These are phyloP conservation scores for Cryptomeria japonica DNA, from an alignment of 75 land plant genomes.

Conservation along the genomic window DNA sequence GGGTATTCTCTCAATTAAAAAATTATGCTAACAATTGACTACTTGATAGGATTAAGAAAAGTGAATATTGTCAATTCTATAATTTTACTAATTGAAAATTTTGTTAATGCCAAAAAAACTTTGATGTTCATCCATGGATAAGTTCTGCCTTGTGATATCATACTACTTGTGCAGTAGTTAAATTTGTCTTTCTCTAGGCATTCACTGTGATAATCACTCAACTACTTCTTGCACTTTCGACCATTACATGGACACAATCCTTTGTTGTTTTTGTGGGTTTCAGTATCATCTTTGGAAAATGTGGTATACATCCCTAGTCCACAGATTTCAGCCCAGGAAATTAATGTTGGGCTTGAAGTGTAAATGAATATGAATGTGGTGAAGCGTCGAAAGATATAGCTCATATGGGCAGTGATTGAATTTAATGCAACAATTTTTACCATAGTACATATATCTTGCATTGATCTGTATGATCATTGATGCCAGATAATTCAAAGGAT, in stretches of 20 bases:
- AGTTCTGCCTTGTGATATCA: not conserved
- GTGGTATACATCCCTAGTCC: not conserved
- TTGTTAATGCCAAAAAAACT: not conserved
- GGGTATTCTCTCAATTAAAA: not conserved
- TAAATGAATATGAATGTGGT: not conserved
- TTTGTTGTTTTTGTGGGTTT: not conserved
- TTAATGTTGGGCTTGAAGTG: not conserved
- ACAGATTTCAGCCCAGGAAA: not conserved
- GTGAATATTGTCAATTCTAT: not conserved
- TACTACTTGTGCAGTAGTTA: not conserved
- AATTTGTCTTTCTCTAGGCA: not conserved
- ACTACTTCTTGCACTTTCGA: not conserved
- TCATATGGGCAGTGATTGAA: not conserved
- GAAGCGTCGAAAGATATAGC: not conserved
- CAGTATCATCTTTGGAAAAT: not conserved
- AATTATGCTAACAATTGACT: constrained; percentile 1
- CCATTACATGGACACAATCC: not conserved
- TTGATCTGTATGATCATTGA: not conserved
- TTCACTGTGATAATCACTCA: not conserved
- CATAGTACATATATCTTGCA: not conserved
- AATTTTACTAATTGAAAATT: not conserved
- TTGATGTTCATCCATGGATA: not conserved
- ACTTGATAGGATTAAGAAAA: constrained; percentile 4
- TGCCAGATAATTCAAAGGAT: no score
- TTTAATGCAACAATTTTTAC: not conserved